Evolutionary conservation across 1,284 basidiomycete genomes (phyloP), one percentile per base, ranked within the genome.

Genomic region (Fomitopsis schrenkii): DNA sequence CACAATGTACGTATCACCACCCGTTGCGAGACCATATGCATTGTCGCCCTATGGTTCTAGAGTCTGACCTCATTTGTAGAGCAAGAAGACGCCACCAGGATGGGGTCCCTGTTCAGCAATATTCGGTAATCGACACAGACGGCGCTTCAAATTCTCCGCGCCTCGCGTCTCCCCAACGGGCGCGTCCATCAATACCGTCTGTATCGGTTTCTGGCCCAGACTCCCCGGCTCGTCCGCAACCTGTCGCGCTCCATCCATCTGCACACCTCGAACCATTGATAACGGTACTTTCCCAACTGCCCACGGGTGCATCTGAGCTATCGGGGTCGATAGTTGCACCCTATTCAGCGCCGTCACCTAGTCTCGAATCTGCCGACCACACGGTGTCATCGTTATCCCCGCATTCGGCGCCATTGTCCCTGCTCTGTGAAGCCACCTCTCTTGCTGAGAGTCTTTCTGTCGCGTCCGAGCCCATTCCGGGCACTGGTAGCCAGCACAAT

Each of bases 1-100:
- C 10, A 52, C 60, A 10, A 63, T 68, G 68, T 69, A 40, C 17
- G 66, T 61, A 17, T 28, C 30, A 17, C 41, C n/a, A 30, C 5
- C 5, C n/a, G 9, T 12, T 22, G 14, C 38, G 19, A 38, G 52
- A 22, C 15, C 4, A 17, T 5, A 14, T 5, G 30, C 30, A 33
- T 33, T 2, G 50, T 36, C 50, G 12, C 14, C 30, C 50, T 36
- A 36, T 28, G 15, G 22, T 30, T 33, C 19, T 14, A 40, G 14
- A 15, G 14, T 40, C 38, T 40, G 38, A 40, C 12, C 38, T 10
- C 38, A 40, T 12, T 15, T n/a, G 26, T 10, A 50, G 48, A 26
- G 22, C 30, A 8, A 50, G 48, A 12, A 30, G 28, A 17, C 48
- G 28, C 6, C 14, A 17, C 46, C 46, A 48, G 2, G 22, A 48